Conservation (phyloP, 176 grass and related monocot genomes). For the Hyparrhenia diplandra region DNA sequence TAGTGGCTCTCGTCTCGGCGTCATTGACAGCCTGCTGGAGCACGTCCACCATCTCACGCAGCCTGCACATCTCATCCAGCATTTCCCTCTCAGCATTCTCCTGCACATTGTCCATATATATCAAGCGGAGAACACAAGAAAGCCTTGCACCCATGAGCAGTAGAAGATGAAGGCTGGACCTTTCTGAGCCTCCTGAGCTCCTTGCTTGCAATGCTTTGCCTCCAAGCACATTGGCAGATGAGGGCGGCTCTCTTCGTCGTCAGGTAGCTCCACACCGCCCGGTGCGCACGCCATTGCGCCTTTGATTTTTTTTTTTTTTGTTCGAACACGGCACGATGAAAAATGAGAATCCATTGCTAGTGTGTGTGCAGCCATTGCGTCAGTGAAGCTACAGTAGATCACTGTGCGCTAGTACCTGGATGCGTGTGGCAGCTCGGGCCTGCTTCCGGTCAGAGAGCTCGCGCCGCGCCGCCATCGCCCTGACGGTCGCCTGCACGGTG, state of each 20-base stretch:
- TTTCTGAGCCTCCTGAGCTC: conserved; percentile 47
- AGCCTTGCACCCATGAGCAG: no score
- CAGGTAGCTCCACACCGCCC: conserved; percentile 15
- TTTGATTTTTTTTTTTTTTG: not conserved
- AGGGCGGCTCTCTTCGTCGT: conserved; percentile 41
- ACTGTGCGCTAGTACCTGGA: conserved; percentile 52
- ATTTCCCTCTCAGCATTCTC: conserved; percentile 29
- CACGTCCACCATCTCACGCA: conserved; percentile 49
- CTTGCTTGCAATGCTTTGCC: conserved; percentile 37
- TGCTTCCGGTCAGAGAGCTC: conserved; percentile 37
- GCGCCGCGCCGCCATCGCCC: conserved; percentile 32
- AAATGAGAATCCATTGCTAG: not conserved
- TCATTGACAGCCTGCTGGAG: conserved; percentile 55
- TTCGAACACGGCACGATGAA: not conserved
- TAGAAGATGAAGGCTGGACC: conserved; percentile 20
- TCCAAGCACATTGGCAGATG: conserved; percentile 49
- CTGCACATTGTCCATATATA: conserved; percentile 27
- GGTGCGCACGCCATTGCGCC: conserved; percentile 51
- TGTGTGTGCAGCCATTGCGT: no score
- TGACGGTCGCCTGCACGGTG: conserved; percentile 41
- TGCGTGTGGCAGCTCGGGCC: conserved; percentile 39
- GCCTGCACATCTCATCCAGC: conserved; percentile 36
- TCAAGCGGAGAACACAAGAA: not conserved
- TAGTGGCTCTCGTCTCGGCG: conserved; percentile 20
- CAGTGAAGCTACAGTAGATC: not conserved